Conservation (phyloP, 345 rosid genomes). For the Camelina neglecta region DNA sequence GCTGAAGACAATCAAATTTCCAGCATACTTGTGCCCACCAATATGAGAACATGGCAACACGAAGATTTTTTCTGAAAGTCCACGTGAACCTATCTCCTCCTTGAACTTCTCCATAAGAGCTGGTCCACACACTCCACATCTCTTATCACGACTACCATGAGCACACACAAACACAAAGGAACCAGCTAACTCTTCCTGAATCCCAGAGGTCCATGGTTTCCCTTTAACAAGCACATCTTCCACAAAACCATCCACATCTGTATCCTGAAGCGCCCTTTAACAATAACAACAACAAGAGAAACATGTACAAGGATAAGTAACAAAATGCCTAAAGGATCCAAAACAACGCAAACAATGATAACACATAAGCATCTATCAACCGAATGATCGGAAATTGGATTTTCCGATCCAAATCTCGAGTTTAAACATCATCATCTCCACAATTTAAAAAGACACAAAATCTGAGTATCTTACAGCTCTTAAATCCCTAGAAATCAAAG, state of each 20-base stretch:
- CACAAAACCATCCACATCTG: slow-evolving; percentile 75
- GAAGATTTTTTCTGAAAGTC: slow-evolving; percentile 61
- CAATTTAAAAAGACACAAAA: neutral
- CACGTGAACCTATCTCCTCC: slow-evolving; percentile 67
- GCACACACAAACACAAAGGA: slow-evolving; percentile 88
- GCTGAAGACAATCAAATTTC: slow-evolving; percentile 80
- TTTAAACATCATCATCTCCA: slow-evolving; percentile 11
- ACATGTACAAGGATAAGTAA: slow-evolving; percentile 10
- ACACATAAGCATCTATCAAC: slow-evolving; percentile 8
- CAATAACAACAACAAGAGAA: slow-evolving; percentile 4
- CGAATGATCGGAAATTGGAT: neutral
- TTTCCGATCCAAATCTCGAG: slow-evolving; percentile 25
- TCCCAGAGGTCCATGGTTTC: slow-evolving; percentile 75
- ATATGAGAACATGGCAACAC: slow-evolving; percentile 87
- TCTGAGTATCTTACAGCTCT: neutral
- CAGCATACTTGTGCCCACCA: slow-evolving; percentile 98
- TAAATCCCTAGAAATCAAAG: slow-evolving; percentile 9
- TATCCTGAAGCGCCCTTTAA: slow-evolving; percentile 66
- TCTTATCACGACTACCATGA: slow-evolving; percentile 87
- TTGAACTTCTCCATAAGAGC: slow-evolving; percentile 71
- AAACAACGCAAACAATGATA: neutral
- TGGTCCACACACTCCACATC: slow-evolving; percentile 99
- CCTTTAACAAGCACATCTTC: slow-evolving; percentile 87
- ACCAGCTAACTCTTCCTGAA: slow-evolving; percentile 62
- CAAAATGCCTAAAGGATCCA: slow-evolving; percentile 12